Evolutionary conservation across 2,329 filamentous ascomycete genomes (phyloP).

Genomic region (Blumeria graminis): DNA sequence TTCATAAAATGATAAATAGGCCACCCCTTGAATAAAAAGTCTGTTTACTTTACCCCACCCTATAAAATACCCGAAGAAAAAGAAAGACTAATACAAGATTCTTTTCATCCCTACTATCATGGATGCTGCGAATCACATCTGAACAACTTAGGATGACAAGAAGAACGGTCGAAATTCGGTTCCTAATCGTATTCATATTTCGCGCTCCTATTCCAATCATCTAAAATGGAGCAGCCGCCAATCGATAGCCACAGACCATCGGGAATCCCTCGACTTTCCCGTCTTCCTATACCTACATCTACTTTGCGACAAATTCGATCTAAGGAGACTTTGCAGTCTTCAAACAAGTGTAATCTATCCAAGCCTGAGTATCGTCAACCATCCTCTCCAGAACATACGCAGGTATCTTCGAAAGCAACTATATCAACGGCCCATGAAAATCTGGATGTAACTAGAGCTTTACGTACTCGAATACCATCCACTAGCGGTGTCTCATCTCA

Average conservation of each 20-base stretch:
- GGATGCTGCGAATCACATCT: too few relatives aligned
- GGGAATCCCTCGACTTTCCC: conserved; percentile 25
- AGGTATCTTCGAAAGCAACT: neutral
- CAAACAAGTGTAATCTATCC: conserved; percentile 4
- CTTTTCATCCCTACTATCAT: too few relatives aligned
- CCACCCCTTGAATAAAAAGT: too few relatives aligned
- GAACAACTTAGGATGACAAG: too few relatives aligned
- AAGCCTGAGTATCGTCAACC: conserved; percentile 12
- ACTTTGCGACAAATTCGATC: conserved; percentile 22
- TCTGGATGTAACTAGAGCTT: neutral
- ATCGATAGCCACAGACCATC: conserved; percentile 6
- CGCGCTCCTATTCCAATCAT: neutral
- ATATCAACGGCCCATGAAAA: neutral
- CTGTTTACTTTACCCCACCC: too few relatives aligned
- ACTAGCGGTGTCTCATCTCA: neutral
- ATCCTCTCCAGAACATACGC: conserved; percentile 8
- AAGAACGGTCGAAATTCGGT: too few relatives aligned
- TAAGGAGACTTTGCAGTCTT: conserved; percentile 21
- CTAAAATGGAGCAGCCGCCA: conserved; percentile 12
- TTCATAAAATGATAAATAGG: too few relatives aligned
- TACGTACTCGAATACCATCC: neutral
- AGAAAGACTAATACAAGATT: too few relatives aligned
- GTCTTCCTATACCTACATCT: conserved; percentile 24
- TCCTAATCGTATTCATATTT: too few relatives aligned
- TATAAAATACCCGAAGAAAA: too few relatives aligned